phyloP scores from a whole-genome alignment of 352 stramenopile genomes.

The Phytopythium ostracodes region DNA sequence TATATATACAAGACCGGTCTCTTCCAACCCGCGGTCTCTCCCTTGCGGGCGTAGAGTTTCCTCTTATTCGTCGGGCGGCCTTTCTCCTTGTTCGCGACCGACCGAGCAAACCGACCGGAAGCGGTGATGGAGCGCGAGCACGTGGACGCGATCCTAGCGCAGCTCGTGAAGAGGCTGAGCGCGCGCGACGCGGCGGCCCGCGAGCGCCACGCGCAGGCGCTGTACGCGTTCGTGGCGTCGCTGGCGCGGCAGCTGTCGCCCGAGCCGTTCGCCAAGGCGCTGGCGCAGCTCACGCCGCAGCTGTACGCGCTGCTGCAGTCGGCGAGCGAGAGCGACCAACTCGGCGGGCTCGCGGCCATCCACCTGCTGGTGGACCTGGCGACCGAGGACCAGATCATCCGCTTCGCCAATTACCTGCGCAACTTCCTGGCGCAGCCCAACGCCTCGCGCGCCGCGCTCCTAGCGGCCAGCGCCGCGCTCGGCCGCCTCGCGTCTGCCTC shows the following conservation, averaged over 20 bases:
- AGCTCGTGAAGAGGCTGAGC: slow-evolving; percentile 61
- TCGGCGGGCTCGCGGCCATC: slow-evolving; percentile 74
- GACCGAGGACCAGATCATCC: slow-evolving; percentile 87
- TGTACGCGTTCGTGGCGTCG: slow-evolving; percentile 57
- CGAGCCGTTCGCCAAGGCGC: slow-evolving; percentile 73
- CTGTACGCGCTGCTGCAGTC: slow-evolving; percentile 69
- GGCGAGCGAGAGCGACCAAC: slow-evolving; percentile 54
- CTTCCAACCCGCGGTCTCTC: too few relatives aligned
- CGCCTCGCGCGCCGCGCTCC: slow-evolving; percentile 49
- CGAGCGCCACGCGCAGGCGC: slow-evolving; percentile 42
- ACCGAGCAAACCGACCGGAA: too few relatives aligned
- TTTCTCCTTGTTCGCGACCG: too few relatives aligned
- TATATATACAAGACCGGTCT: background rate
- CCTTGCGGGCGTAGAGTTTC: background rate
- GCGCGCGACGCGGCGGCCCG: slow-evolving; percentile 32
- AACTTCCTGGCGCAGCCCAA: slow-evolving; percentile 80
- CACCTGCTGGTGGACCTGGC: slow-evolving; percentile 77
- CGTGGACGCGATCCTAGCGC: slow-evolving; percentile 49
- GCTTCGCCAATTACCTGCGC: slow-evolving; percentile 88
- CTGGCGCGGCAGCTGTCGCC: slow-evolving; percentile 72
- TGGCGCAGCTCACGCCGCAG: slow-evolving; percentile 73
- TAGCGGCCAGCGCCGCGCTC: slow-evolving; percentile 71
- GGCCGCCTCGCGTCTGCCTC: slow-evolving; percentile 78
- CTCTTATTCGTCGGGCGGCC: background rate
- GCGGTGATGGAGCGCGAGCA: slow-evolving; percentile 52